phyloP scores from a whole-genome alignment of 1,284 basidiomycete species.

The Rugosomyces carneus region DNA sequence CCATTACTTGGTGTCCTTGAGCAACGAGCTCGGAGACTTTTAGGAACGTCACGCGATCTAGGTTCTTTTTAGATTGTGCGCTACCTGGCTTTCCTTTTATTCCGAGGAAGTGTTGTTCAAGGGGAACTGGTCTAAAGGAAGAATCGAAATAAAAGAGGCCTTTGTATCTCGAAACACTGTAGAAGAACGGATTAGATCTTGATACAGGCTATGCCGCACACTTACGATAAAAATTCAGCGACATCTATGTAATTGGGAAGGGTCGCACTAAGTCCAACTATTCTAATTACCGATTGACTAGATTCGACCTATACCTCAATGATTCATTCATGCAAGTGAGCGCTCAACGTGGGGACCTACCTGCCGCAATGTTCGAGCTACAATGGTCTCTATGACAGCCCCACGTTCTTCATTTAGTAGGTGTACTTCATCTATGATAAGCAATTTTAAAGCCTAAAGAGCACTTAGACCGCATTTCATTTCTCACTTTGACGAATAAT shows the following conservation, averaged over 20 bases:
- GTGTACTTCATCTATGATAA: constrained; percentile 99
- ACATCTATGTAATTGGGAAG: constrained; percentile 98
- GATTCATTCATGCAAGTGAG: constrained; percentile 2
- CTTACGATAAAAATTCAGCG: constrained; percentile 78
- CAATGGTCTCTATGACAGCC: constrained; percentile 97
- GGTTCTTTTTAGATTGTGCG: constrained; percentile 70
- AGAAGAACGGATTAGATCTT: constrained; percentile 2
- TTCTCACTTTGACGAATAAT: not conserved
- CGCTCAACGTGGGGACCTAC: constrained; percentile 30
- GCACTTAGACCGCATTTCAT: not conserved
- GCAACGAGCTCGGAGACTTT: constrained; percentile 83
- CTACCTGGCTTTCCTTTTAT: constrained; percentile 89
- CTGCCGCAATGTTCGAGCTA: constrained; percentile 91
- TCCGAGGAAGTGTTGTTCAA: constrained; percentile 97
- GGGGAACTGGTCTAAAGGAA: constrained; percentile 93
- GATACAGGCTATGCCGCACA: not conserved
- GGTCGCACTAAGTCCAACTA: constrained; percentile 97
- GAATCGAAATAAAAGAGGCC: constrained; percentile 99
- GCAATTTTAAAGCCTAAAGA: constrained; percentile 79
- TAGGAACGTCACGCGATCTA: constrained; percentile 88
- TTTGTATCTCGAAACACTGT: constrained; percentile 79
- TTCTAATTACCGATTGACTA: constrained; percentile 95
- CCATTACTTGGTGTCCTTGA: constrained; percentile 97
- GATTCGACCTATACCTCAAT: constrained; percentile 73
- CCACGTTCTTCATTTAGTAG: constrained; percentile 97